Evolutionary conservation across 2,329 filamentous ascomycete genomes (phyloP).

Genomic region (Conoideocrella luteorostrata): DNA sequence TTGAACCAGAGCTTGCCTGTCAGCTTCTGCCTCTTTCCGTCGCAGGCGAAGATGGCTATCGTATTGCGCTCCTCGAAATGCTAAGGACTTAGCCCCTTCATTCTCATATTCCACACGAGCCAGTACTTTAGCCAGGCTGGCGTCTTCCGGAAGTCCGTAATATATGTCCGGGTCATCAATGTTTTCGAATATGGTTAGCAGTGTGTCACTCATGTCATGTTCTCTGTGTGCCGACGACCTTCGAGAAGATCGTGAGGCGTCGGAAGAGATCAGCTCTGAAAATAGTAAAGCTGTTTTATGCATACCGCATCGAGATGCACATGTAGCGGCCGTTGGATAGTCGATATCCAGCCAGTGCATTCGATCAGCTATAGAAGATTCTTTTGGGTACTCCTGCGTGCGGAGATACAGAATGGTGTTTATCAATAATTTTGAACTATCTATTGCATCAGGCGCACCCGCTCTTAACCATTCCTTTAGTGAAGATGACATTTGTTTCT

Average conservation of each 20-base stretch:
- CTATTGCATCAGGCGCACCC: constrained; percentile 33
- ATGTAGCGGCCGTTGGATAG: constrained; percentile 59
- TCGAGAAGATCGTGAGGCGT: constrained; percentile 51
- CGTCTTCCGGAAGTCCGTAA: constrained; percentile 78
- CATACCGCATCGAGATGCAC: constrained; percentile 75
- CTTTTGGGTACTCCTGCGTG: constrained; percentile 67
- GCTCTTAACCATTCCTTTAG: constrained; percentile 57
- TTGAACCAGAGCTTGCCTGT: constrained; percentile 65
- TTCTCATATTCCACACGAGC: constrained; percentile 83
- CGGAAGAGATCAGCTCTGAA: constrained; percentile 63
- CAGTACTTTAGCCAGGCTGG: constrained; percentile 71
- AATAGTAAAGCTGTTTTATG: constrained; percentile 81
- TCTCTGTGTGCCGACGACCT: constrained; percentile 56
- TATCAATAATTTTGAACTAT: constrained; percentile 67
- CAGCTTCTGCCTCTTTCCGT: constrained; percentile 47
- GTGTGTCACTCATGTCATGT: constrained; percentile 56
- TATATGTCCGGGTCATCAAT: constrained; percentile 96
- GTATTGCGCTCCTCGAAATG: constrained; percentile 85
- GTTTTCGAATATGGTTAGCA: constrained; percentile 80
- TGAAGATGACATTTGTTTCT: constrained; percentile 57
- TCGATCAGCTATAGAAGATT: constrained; percentile 72
- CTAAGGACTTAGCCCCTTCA: constrained; percentile 77
- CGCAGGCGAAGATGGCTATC: constrained; percentile 71
- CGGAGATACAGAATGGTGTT: constrained; percentile 83
- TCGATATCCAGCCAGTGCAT: constrained; percentile 83